Evolutionary conservation across 1,139 yeast genomes (phyloP).

Genomic region (Suhomyces atakaporum): DNA sequence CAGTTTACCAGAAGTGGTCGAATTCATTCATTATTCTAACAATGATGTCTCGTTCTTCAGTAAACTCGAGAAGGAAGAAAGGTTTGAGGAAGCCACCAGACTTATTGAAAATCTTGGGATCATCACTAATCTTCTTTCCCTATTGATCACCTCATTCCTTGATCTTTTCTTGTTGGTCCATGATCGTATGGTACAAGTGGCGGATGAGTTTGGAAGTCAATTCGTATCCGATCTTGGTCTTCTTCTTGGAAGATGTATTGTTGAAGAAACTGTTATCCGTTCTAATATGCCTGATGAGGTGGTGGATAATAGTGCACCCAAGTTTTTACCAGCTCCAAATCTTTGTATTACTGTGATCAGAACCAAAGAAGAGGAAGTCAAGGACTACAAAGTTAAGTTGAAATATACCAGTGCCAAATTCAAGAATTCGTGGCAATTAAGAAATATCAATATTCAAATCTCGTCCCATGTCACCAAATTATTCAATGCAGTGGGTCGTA

Average conservation of each 20-base stretch:
- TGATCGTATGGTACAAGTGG: constrained; percentile 49
- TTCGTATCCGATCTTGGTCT: constrained; percentile 37
- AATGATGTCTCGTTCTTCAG: constrained; percentile 27
- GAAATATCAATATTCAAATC: constrained; percentile 51
- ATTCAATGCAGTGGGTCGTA: constrained; percentile 41
- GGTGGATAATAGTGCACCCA: constrained; percentile 44
- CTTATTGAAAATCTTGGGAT: constrained; percentile 37
- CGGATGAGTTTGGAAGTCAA: constrained; percentile 41
- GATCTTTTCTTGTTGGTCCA: constrained; percentile 52
- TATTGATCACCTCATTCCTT: constrained; percentile 55
- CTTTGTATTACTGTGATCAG: constrained; percentile 4
- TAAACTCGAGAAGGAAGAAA: constrained; percentile 17
- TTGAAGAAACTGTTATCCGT: constrained; percentile 60
- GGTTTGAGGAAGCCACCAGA: constrained; percentile 25
- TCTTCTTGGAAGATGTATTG: constrained; percentile 49
- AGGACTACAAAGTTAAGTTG: constrained; percentile 13
- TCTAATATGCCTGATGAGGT: constrained; percentile 48
- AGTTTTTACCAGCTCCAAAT: constrained; percentile 1
- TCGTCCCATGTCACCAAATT: constrained; percentile 51
- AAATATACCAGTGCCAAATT: constrained; percentile 54
- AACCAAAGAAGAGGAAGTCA: constrained; percentile 22
- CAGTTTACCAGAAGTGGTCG: constrained; percentile 14
- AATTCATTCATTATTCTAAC: constrained; percentile 14
- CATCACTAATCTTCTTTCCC: constrained; percentile 42
- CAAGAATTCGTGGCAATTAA: constrained; percentile 60